Evolutionary conservation across 768 basidiomycete genomes (phyloP).

Genomic region (Peribolospora baueri): DNA sequence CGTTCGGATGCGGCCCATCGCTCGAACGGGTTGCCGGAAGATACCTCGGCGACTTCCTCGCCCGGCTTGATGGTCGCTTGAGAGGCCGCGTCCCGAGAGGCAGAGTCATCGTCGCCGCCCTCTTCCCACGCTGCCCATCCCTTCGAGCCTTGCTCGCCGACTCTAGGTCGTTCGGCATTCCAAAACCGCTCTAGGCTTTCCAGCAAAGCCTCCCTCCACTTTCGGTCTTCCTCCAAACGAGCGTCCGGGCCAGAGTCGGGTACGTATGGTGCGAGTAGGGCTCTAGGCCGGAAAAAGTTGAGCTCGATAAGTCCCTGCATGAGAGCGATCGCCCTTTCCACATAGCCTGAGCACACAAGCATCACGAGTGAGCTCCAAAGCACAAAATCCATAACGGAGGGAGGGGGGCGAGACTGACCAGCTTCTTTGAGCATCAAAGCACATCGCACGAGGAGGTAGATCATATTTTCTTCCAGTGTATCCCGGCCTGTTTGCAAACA

Average conservation of each 20-base stretch:
- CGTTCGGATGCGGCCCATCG: slow-evolving; percentile 17
- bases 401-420: slow-evolving; percentile 12
- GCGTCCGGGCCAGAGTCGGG: slow-evolving; percentile 4
- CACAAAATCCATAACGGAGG: too few species aligned
- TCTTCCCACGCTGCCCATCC: slow-evolving; percentile 15
- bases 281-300: slow-evolving; percentile 18
- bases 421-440: slow-evolving; percentile 20
- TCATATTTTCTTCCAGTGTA: slow-evolving; percentile 17
- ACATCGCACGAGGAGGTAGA: slow-evolving; percentile 20
- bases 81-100: neutral
- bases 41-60: neutral
- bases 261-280: neutral
- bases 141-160: slow-evolving; percentile 18
- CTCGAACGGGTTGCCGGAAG: slow-evolving; percentile 13
- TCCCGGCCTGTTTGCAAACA: slow-evolving; percentile 7
- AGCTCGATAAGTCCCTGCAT: slow-evolving; percentile 23
- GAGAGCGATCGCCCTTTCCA: slow-evolving; percentile 19
- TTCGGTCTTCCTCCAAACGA: neutral
- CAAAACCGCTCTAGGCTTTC: slow-evolving; percentile 20
- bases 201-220: slow-evolving; percentile 8
- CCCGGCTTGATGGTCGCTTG: neutral
- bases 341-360: slow-evolving; percentile 14
- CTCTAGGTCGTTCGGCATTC: slow-evolving; percentile 20
- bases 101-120: neutral
- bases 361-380: neutral